Base-by-base conservation (phyloP, 805 yeast species). In the Cyberlindnera samutprakarnensis region DNA sequence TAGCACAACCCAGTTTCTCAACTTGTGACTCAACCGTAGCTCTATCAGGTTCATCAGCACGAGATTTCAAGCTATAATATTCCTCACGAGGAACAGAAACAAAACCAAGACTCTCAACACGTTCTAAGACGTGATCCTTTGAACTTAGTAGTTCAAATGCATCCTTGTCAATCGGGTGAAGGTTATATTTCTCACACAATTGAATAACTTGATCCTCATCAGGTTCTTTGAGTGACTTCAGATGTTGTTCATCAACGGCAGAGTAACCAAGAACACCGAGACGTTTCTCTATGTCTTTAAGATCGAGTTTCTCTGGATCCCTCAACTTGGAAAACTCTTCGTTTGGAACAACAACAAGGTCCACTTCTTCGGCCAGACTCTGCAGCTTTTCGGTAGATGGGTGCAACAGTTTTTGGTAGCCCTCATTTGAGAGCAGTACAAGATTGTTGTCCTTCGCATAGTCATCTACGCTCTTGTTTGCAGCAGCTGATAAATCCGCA, bases 361-460 rank as follows among this genome's bases (percentile, higher is more conserved):
- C 33, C 9, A 19, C 6, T 7, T 13, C 14, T 21, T 18, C 12
- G 12, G 45, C 47, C 20, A 31, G 35, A 2, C 16, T 12, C 3
- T 33, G 26, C 10, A 44, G 19, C 27, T 32, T 33, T 22, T 40
- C 42, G 14, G 37, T 9, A 2, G 43, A 30, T 16, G 49, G 49
- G 4, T 36, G 14, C 4, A 26, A 15, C n/a, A 45, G 28, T 10
- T 37, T 36, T 4, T 26, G 17, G 24, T 34, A 31, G 23, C 41
- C 36, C 10, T 36, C 42, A 5, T 24, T 17, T 3, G 45, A 31
- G 12, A 44, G 25, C 5, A 42, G 19, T 6, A 44, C 34, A 3
- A 36, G 14, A 15, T 42, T 38, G 13, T 64, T 50, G 19, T 54
- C 53, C 21, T 46, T 37, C 3, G 39, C 41, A 18, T 54, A 31